These are phyloP conservation scores for Parastagonospora nodorum DNA, from an alignment of 2,329 filamentous ascomycete species.

Conservation along the genomic window DNA sequence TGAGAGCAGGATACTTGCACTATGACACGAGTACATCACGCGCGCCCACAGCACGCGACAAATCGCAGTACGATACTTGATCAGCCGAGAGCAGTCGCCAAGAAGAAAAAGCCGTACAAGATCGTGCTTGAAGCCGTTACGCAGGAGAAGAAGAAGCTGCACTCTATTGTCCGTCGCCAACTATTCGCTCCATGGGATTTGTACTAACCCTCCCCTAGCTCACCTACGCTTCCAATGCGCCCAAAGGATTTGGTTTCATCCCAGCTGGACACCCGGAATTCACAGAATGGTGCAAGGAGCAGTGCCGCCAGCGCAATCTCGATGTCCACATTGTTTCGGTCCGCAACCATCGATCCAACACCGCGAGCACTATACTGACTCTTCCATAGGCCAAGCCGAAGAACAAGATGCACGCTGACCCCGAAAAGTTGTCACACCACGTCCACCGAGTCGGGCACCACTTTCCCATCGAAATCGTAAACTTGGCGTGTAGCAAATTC, in stretches of 20 bases:
- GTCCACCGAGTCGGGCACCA: constrained; percentile 67
- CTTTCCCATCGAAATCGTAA: constrained; percentile 65
- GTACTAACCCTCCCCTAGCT: constrained; percentile 53
- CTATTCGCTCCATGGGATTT: constrained; percentile 4
- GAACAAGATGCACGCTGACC: constrained; percentile 57
- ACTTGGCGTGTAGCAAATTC: constrained; percentile 60
- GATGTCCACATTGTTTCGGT: constrained; percentile 66
- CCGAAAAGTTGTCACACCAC: constrained; percentile 62
- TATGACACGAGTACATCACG: constrained; percentile 37
- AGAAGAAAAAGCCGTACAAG: constrained; percentile 58
- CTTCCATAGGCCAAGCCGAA: constrained; percentile 44
- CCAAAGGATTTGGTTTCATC: constrained; percentile 65
- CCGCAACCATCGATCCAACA: constrained; percentile 38
- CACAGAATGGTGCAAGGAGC: constrained; percentile 62
- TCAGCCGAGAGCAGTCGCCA: constrained; percentile 26
- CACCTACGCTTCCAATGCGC: constrained; percentile 60
- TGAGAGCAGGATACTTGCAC: constrained; percentile 12
- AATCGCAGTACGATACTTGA: constrained; percentile 24
- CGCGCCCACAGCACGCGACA: constrained; percentile 23
- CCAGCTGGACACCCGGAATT: constrained; percentile 64
- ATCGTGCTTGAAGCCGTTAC: constrained; percentile 63
- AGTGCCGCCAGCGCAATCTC: constrained; percentile 59
- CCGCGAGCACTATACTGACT: constrained; percentile 9
- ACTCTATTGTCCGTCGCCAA: constrained; percentile 51
- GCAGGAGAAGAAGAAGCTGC: constrained; percentile 65